Evolutionary conservation across 2,329 filamentous ascomycete species (phyloP).

Genomic region (Cladophialophora immunda): DNA sequence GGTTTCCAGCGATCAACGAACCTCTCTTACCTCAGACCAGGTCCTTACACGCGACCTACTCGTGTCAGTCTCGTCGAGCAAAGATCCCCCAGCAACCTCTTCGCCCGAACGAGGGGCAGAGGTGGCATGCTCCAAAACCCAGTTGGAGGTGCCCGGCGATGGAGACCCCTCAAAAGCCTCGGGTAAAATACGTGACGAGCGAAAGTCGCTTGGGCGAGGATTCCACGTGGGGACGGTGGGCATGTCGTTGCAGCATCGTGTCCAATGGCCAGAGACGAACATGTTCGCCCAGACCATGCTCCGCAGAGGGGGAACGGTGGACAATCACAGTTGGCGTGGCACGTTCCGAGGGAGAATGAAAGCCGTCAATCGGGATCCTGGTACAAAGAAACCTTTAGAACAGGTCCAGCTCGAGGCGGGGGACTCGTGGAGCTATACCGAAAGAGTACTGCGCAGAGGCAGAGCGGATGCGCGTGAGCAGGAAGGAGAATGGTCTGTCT

Average conservation of each 20-base stretch:
- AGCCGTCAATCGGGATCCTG: no score
- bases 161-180: slow-evolving; percentile 2
- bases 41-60: background rate
- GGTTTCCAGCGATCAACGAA: background rate
- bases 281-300: no score
- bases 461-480: background rate
- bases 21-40: background rate
- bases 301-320: no score
- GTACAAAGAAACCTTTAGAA: no score
- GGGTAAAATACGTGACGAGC: no score
- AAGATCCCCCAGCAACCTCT: background rate
- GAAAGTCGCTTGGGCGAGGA: no score
- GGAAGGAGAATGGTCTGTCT: background rate
- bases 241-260: no score
- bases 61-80: background rate
- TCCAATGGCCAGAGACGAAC: no score
- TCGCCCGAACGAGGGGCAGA: slow-evolving; percentile 15
- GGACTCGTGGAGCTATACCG: background rate
- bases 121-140: background rate
- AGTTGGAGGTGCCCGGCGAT: background rate
- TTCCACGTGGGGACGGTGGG: background rate
- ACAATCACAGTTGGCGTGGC: no score
- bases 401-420: background rate
- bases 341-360: no score
- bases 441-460: slow-evolving; percentile 17